Evolutionary conservation across 176 grass and related monocot genomes (phyloP).

Genomic region (Oryza glaberrima): DNA sequence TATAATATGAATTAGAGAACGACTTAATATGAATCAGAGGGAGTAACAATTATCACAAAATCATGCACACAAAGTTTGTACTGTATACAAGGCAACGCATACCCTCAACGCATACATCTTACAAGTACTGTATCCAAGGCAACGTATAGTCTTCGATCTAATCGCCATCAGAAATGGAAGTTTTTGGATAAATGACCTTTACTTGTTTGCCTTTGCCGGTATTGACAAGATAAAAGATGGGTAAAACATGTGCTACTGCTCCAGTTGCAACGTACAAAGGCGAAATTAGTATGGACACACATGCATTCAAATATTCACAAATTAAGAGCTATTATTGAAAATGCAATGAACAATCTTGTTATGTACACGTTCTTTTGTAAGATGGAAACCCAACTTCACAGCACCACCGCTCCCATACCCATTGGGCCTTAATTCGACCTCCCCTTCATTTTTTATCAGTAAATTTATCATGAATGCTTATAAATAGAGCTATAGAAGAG

Average conservation of each 20-base stretch:
- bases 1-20: no score
- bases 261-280: conserved; percentile 15
- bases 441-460: conserved; percentile 49
- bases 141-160: no score
- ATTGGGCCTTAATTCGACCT: conserved; percentile 50
- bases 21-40: no score
- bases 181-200: background rate
- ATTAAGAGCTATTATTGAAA: conserved; percentile 59
- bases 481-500: conserved; percentile 57
- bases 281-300: background rate
- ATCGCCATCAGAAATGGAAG: background rate
- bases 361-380: conserved; percentile 60
- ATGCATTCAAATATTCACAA: conserved; percentile 54
- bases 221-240: background rate
- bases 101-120: no score
- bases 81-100: no score
- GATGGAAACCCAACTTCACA: conserved; percentile 53
- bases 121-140: no score
- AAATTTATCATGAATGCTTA: conserved; percentile 50
- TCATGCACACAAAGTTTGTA: background rate
- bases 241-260: background rate
- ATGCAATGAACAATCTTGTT: conserved; percentile 62
- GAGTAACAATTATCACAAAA: background rate
- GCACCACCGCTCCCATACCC: conserved; percentile 46
- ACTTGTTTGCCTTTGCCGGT: background rate